Percentiles rank a stretch among this genome's conserved stretches.
These are phyloP conservation scores for Lactarius vividus DNA, from an alignment of 768 basidiomycete species.

Conservation along the genomic window DNA sequence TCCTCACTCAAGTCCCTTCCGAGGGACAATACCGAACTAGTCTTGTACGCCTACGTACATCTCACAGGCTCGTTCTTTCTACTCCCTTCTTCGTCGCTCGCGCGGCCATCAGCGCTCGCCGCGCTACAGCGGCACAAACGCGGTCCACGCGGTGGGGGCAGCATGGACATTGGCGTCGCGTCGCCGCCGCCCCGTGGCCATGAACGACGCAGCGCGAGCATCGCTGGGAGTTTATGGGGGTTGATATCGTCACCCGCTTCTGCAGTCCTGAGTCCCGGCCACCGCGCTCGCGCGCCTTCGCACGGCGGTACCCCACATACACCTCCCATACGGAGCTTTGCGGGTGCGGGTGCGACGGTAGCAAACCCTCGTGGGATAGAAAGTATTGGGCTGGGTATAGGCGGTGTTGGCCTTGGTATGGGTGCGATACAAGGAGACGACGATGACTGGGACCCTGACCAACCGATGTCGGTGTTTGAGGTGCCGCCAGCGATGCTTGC, in stretches of 20 bases:
- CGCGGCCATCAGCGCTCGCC: slow-evolving; percentile 43
- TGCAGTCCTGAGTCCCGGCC: slow-evolving; percentile 25
- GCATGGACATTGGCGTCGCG: slow-evolving; percentile 71
- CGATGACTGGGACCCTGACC: slow-evolving; percentile 52
- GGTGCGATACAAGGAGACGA: slow-evolving; percentile 34
- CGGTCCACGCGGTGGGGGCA: slow-evolving; percentile 63
- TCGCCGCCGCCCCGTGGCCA: slow-evolving; percentile 37
- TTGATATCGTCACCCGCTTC: slow-evolving; percentile 35
- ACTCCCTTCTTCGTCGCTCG: slow-evolving; percentile 46
- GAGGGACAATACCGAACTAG: slow-evolving; percentile 46
- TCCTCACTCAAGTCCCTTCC: slow-evolving; percentile 17
- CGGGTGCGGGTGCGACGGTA: slow-evolving; percentile 17
- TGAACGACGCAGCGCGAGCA: slow-evolving; percentile 46
- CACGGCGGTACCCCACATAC: slow-evolving; percentile 17
- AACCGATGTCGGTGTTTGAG: slow-evolving; percentile 80
- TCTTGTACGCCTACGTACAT: slow-evolving; percentile 85
- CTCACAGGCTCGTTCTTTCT: slow-evolving; percentile 66
- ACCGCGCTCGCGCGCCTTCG: slow-evolving; percentile 31
- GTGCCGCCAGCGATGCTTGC: slow-evolving; percentile 85
- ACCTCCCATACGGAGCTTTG: slow-evolving; percentile 18
- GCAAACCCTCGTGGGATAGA: slow-evolving; percentile 12
- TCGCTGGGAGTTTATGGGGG: slow-evolving; percentile 48
- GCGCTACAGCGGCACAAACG: slow-evolving; percentile 52
- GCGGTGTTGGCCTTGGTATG: slow-evolving; percentile 27
- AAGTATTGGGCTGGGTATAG: slow-evolving; percentile 37